Conservation (phyloP, 352 stramenopile species). For the Pythium scleroteichum region DNA sequence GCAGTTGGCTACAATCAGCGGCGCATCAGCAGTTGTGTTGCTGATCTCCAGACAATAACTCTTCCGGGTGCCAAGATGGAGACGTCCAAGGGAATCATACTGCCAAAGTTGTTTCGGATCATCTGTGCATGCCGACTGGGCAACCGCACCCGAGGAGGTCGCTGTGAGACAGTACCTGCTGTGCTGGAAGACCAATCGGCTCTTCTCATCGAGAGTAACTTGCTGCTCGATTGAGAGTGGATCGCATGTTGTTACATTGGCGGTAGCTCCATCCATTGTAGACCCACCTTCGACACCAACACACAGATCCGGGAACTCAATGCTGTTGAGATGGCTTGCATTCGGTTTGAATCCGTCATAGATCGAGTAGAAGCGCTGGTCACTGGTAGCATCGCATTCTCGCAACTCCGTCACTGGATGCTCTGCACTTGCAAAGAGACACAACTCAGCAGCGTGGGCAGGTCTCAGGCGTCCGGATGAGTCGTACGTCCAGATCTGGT, state of each 20-base stretch:
- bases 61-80: conserved; percentile 1
- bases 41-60: neutral
- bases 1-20: conserved; percentile 14
- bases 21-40: neutral
- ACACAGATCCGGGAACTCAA: conserved; percentile 5
- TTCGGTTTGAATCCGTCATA: conserved; percentile 15
- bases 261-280: neutral
- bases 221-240: conserved; percentile 9
- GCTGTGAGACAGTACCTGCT: conserved; percentile 15
- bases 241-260: conserved; percentile 1
- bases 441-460: conserved; percentile 7
- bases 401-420: neutral
- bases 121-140: conserved; percentile 5
- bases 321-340: conserved; percentile 21
- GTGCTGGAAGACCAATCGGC: conserved; percentile 14
- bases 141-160: neutral
- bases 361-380: conserved; percentile 21
- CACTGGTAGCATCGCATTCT: neutral
- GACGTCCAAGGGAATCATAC: conserved; percentile 22
- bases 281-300: conserved; percentile 2
- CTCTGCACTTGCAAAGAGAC: conserved; percentile 3
- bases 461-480: conserved; percentile 15
- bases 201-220: conserved; percentile 6
- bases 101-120: conserved; percentile 4
- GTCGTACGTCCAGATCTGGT: conserved; percentile 24